These are phyloP conservation scores for Geosiphon pyriformis DNA, from an alignment of 192 early-diverging fungal species.

Conservation along the genomic window DNA sequence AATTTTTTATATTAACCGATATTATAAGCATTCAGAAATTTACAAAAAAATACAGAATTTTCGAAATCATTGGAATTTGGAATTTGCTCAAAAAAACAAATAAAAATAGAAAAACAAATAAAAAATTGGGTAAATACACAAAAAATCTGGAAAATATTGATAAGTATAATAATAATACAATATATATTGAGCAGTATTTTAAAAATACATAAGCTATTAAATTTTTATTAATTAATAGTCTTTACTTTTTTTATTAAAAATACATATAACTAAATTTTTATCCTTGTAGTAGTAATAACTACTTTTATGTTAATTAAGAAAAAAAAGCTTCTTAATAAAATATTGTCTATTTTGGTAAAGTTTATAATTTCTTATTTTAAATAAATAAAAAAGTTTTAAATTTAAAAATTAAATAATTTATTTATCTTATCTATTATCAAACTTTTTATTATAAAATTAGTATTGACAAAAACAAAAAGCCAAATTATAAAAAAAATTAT, in stretches of 20 bases:
- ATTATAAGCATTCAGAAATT: slow-evolving; percentile 13
- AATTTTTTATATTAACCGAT: slow-evolving; percentile 18
- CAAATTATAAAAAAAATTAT: slow-evolving; percentile 23
- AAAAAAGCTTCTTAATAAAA: slow-evolving; percentile 3
- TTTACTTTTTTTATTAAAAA: slow-evolving; percentile 1
- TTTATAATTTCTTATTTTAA: slow-evolving; percentile 21
- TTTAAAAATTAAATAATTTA: slow-evolving; percentile 15
- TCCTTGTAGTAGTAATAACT: slow-evolving; percentile 22
- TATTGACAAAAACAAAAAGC: slow-evolving; percentile 14
- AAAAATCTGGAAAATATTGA: slow-evolving; percentile 15
- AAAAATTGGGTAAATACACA: not conserved
- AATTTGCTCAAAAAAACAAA: slow-evolving; percentile 12
- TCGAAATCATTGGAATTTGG: slow-evolving; percentile 13
- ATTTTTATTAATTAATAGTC: no score
- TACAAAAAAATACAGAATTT: slow-evolving; percentile 11
- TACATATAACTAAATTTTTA: slow-evolving; percentile 13
- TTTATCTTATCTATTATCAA: not conserved
- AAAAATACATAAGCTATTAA: slow-evolving; percentile 20
- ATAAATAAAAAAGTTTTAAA: slow-evolving; percentile 1
- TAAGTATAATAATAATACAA: slow-evolving; percentile 9
- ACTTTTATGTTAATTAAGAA: slow-evolving; percentile 17
- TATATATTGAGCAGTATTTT: slow-evolving; percentile 20
- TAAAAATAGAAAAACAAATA: slow-evolving; percentile 3
- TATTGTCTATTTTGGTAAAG: slow-evolving; percentile 6
- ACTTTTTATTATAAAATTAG: slow-evolving; percentile 14